phyloP scores from a whole-genome alignment of 768 basidiomycete genomes.

The Terana coerulea region DNA sequence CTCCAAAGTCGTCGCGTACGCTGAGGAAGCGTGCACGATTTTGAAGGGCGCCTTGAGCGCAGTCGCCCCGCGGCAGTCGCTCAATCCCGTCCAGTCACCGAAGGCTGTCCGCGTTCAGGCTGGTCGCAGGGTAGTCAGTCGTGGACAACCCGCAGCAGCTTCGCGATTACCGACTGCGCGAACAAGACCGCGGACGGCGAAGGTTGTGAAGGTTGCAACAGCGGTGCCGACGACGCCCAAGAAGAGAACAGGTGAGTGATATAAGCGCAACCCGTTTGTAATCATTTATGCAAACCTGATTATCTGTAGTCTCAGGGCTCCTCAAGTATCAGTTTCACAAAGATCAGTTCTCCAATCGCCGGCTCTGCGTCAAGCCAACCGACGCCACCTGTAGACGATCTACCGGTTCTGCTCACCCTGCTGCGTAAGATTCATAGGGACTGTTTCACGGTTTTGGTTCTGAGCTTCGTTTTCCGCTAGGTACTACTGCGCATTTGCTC shows the following conservation, averaged over 20 bases:
- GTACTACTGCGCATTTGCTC: constrained; percentile 55
- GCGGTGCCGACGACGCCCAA: constrained; percentile 40
- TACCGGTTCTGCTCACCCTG: constrained; percentile 36
- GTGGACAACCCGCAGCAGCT: neutral
- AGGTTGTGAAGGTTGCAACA: constrained; percentile 17
- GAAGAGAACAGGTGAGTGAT: constrained; percentile 33
- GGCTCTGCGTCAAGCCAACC: neutral
- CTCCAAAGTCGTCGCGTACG: constrained; percentile 43
- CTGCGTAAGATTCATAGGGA: constrained; percentile 50
- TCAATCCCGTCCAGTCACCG: neutral
- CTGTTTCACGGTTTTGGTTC: no score
- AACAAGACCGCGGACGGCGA: constrained; percentile 13
- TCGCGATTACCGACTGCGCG: neutral
- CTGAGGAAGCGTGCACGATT: constrained; percentile 48
- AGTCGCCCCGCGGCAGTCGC: constrained; percentile 4
- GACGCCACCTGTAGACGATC: constrained; percentile 1
- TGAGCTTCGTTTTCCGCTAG: no score
- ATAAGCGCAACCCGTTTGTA: no score
- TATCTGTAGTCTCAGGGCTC: neutral
- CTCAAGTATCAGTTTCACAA: neutral
- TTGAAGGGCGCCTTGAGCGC: constrained; percentile 36
- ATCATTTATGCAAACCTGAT: neutral
- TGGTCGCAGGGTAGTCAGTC: neutral
- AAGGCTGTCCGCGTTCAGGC: constrained; percentile 1
- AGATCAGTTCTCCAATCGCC: no score